These are phyloP conservation scores for Aspergillus sp. DNA, from an alignment of 2,329 filamentous ascomycete species.

Conservation along the genomic window DNA sequence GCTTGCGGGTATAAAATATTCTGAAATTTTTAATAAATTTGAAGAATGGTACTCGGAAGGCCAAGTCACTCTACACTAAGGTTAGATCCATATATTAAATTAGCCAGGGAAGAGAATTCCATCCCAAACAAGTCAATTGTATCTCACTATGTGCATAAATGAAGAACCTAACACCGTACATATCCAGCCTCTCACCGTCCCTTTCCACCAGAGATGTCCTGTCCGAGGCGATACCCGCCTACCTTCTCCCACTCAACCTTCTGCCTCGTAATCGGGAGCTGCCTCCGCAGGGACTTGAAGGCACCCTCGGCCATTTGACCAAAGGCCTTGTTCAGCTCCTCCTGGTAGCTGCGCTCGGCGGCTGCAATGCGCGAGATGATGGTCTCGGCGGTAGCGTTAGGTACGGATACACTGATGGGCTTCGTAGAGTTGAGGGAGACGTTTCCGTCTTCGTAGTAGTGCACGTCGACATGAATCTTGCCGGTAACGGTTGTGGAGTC, in stretches of 20 bases:
- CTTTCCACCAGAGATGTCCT: constrained; percentile 73
- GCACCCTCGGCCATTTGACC: constrained; percentile 85
- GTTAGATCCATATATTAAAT: background rate
- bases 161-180: background rate
- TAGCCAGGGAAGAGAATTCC: background rate
- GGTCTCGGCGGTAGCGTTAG: constrained; percentile 64
- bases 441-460: constrained; percentile 99
- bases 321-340: constrained; percentile 91
- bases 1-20: too few species aligned
- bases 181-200: constrained; percentile 18
- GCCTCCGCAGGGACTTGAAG: constrained; percentile 89
- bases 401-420: constrained; percentile 61
- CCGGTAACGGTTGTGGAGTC: constrained; percentile 64
- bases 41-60: too few species aligned
- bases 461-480: constrained; percentile 87
- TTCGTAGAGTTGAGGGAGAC: constrained; percentile 91
- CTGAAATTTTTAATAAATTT: too few species aligned
- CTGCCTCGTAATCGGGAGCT: constrained; percentile 93
- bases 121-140: background rate
- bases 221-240: constrained; percentile 81
- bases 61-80: too few species aligned
- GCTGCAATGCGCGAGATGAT: constrained; percentile 75
- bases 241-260: constrained; percentile 99
- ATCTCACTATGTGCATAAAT: background rate
- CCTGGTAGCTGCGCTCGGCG: constrained; percentile 89